Evolutionary conservation across 169 alveolate genomes (phyloP).

Genomic region (Plasmodium billcollinsi): DNA sequence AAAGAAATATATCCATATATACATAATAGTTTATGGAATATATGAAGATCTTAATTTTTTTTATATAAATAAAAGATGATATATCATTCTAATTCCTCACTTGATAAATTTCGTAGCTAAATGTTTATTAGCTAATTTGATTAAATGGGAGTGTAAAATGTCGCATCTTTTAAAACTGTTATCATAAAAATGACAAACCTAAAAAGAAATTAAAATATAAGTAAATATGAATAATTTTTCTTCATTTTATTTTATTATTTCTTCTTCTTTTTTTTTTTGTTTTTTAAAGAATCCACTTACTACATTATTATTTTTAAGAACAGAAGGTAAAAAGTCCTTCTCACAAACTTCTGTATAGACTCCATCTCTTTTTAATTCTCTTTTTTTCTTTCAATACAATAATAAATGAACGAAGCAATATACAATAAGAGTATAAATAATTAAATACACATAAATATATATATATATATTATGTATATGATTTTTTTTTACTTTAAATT

Average conservation of each 20-base stretch:
- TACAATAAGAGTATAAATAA: not conserved
- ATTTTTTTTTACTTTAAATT: constrained; percentile 39
- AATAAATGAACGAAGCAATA: not conserved
- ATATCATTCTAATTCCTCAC: constrained; percentile 6
- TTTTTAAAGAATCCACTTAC: constrained; percentile 9
- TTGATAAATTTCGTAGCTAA: constrained; percentile 57
- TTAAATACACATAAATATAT: not conserved
- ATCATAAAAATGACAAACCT: constrained; percentile 76
- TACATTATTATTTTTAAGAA: constrained; percentile 43
- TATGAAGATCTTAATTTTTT: no score
- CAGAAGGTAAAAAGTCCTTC: constrained; percentile 59
- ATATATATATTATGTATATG: not conserved
- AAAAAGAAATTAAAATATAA: not conserved
- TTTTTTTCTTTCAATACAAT: constrained; percentile 31
- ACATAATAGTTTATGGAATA: no score
- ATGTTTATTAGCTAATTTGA: constrained; percentile 62
- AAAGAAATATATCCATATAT: not conserved
- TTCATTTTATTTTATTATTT: not conserved
- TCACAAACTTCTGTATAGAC: constrained; percentile 69
- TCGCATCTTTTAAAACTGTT: constrained; percentile 57
- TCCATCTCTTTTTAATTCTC: constrained; percentile 72
- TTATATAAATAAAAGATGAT: no score
- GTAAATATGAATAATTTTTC: not conserved
- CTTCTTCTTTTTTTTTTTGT: no score
- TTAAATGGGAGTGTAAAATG: constrained; percentile 68